Evolutionary conservation across 139 green algal species (phyloP).

Genomic region (Chlorella vulgaris): DNA sequence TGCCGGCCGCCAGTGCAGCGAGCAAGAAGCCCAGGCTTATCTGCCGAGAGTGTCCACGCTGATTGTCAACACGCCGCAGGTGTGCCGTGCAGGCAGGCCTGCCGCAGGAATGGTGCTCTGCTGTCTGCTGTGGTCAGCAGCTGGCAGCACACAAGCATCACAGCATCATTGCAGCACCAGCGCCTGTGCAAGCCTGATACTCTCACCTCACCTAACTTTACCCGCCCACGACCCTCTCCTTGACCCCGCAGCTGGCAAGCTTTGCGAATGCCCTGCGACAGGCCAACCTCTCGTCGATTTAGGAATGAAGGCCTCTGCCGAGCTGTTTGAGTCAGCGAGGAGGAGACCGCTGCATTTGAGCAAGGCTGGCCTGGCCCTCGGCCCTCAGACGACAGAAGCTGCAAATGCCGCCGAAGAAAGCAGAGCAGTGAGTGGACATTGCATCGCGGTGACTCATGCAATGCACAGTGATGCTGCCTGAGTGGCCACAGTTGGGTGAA

Average conservation of each 20-base stretch:
- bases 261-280: conserved; percentile 19
- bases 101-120: background rate
- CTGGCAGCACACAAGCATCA: background rate
- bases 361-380: no score
- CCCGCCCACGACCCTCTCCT: no score
- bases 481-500: no score
- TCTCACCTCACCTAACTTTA: background rate
- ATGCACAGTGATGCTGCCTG: no score
- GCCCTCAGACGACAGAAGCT: no score
- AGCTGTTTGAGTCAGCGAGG: no score
- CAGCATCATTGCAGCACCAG: background rate
- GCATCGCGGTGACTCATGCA: no score
- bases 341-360: no score
- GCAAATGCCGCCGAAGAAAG: no score
- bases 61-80: conserved; percentile 4
- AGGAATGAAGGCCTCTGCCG: background rate
- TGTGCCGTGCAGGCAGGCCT: background rate
- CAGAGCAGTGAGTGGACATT: no score
- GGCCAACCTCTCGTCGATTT: conserved; percentile 21
- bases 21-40: background rate
- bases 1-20: background rate
- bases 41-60: conserved; percentile 2
- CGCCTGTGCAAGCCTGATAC: background rate
- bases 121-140: background rate
- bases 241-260: conserved; percentile 5